phyloP scores from a whole-genome alignment of 2,329 filamentous ascomycete genomes.

The Cytospora piceae region DNA sequence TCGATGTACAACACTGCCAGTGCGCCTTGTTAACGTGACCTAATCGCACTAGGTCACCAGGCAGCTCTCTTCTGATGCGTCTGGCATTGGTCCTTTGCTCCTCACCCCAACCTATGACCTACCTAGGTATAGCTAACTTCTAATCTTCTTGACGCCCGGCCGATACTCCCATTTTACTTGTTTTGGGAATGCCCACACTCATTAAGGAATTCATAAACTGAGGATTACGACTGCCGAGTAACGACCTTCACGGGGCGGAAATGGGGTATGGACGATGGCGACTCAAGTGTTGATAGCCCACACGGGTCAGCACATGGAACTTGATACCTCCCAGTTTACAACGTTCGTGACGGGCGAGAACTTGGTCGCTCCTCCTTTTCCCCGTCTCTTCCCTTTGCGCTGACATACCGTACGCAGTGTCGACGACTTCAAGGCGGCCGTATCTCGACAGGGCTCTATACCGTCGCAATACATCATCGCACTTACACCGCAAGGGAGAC shows the following conservation, averaged over 20 bases:
- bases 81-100: background rate
- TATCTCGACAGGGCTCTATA: conserved; percentile 75
- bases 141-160: background rate
- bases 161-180: background rate
- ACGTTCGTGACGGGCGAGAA: conserved; percentile 61
- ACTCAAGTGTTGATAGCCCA: conserved; percentile 83
- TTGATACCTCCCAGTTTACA: conserved; percentile 75
- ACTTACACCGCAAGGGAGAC: conserved; percentile 82
- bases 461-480: conserved; percentile 80
- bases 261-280: conserved; percentile 20
- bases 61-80: conserved; percentile 2
- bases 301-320: conserved; percentile 82
- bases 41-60: conserved; percentile 1
- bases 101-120: background rate
- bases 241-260: background rate
- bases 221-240: background rate
- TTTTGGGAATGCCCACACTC: background rate
- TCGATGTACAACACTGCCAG: background rate
- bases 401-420: conserved; percentile 55
- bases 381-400: conserved; percentile 23
- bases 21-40: conserved; percentile 1
- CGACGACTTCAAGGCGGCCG: conserved; percentile 83
- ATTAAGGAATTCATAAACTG: background rate
- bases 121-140: background rate
- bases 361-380: conserved; percentile 32